Evolutionary conservation across 805 yeast genomes (phyloP).

Genomic region (Metschnikowia lunata): DNA sequence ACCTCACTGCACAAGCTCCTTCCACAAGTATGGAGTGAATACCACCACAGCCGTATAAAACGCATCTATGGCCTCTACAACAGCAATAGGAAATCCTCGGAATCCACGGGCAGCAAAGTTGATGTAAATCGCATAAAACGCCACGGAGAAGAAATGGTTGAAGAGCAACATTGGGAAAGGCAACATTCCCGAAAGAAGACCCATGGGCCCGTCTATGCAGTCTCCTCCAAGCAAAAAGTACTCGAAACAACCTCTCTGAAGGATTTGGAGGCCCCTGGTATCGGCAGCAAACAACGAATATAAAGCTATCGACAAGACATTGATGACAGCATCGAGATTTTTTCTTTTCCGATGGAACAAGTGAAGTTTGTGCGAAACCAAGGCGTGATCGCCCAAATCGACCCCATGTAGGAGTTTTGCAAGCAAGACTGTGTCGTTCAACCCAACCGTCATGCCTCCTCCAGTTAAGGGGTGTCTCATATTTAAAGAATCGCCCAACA

Average conservation of each 20-base stretch:
- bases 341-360: slow-evolving; percentile 79
- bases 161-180: slow-evolving; percentile 74
- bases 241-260: slow-evolving; percentile 85
- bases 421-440: slow-evolving; percentile 74
- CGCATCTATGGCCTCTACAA: slow-evolving; percentile 64
- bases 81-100: slow-evolving; percentile 62
- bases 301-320: slow-evolving; percentile 85
- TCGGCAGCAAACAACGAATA: slow-evolving; percentile 90
- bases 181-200: slow-evolving; percentile 74
- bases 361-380: slow-evolving; percentile 52
- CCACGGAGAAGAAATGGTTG: slow-evolving; percentile 86
- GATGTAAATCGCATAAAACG: slow-evolving; percentile 71
- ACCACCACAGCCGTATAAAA: slow-evolving; percentile 71
- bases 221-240: slow-evolving; percentile 85
- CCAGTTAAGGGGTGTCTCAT: slow-evolving; percentile 99
- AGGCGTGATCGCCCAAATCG: slow-evolving; percentile 53
- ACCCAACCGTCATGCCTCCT: slow-evolving; percentile 98
- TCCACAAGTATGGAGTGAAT: slow-evolving; percentile 72
- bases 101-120: slow-evolving; percentile 67
- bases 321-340: slow-evolving; percentile 74
- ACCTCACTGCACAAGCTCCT: slow-evolving; percentile 34
- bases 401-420: slow-evolving; percentile 55
- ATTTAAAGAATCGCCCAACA: slow-evolving; percentile 90
- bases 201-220: slow-evolving; percentile 73
- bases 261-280: slow-evolving; percentile 52